These are phyloP conservation scores for Eremochloa ophiuroides DNA, from an alignment of 176 grass and related monocot species.

Conservation along the genomic window DNA sequence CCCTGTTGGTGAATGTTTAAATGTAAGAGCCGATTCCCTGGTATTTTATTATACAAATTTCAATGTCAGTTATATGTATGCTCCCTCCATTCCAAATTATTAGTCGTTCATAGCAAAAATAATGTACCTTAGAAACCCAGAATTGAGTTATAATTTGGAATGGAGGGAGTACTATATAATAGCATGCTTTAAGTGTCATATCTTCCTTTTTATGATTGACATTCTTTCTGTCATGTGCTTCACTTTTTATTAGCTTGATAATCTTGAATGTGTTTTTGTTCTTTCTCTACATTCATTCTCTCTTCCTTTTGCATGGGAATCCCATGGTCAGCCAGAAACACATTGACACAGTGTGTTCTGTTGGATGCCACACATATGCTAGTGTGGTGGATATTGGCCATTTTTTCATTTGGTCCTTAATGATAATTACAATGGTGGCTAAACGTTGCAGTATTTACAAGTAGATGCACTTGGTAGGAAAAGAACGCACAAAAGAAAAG, in stretches of 20 bases:
- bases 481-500: background rate
- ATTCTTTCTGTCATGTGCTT: background rate
- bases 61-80: background rate
- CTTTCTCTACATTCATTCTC: background rate
- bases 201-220: background rate
- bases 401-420: constrained; percentile 12
- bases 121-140: no score
- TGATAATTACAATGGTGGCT: constrained; percentile 7
- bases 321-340: background rate
- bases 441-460: background rate
- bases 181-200: background rate
- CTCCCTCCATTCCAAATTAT: background rate
- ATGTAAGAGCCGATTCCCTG: constrained; percentile 43
- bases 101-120: no score
- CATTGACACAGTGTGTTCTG: background rate
- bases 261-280: background rate
- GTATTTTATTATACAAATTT: background rate
- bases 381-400: background rate
- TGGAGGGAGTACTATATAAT: background rate
- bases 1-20: constrained; percentile 65
- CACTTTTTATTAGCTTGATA: constrained; percentile 14
- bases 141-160: no score
- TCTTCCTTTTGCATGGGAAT: background rate
- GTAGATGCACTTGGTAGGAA: background rate
- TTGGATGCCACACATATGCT: background rate